Evolutionary conservation across 2,329 filamentous ascomycete species (phyloP).

Genomic region (Pezicula carpinea): DNA sequence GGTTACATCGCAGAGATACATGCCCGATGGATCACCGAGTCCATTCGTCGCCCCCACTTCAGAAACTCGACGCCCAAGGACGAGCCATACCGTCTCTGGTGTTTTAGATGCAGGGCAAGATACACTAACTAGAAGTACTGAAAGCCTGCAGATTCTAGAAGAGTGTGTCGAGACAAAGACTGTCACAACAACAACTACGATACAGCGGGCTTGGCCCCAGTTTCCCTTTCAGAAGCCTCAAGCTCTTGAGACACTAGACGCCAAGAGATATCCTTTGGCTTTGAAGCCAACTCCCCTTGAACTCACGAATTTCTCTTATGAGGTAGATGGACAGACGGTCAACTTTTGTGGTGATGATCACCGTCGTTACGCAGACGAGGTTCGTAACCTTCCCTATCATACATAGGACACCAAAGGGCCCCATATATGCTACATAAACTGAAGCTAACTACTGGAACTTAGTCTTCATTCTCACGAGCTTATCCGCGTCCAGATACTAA

Average conservation of each 20-base stretch:
- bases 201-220: constrained; percentile 80
- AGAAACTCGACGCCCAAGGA: constrained; percentile 1
- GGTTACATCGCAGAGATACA: constrained; percentile 10
- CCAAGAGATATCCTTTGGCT: constrained; percentile 87
- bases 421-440: too few species aligned
- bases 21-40: constrained; percentile 22
- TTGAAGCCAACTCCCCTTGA: constrained; percentile 75
- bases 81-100: constrained; percentile 19
- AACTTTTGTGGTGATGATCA: constrained; percentile 7
- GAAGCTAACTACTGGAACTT: too few species aligned
- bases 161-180: constrained; percentile 66
- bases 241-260: constrained; percentile 64
- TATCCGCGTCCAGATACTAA: neutral
- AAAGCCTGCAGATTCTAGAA: constrained; percentile 43
- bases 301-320: constrained; percentile 72
- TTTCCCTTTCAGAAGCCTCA: constrained; percentile 68
- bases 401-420: too few species aligned
- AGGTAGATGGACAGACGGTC: constrained; percentile 49
- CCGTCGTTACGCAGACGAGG: constrained; percentile 2
- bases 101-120: constrained; percentile 24
- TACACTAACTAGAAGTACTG: constrained; percentile 16
- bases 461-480: too few species aligned
- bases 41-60: constrained; percentile 19
- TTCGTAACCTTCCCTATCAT: constrained; percentile 1
- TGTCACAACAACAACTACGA: constrained; percentile 89